phyloP scores from a whole-genome alignment of 2,329 filamentous ascomycete genomes.

The Pseudogymnoascus sp. region DNA sequence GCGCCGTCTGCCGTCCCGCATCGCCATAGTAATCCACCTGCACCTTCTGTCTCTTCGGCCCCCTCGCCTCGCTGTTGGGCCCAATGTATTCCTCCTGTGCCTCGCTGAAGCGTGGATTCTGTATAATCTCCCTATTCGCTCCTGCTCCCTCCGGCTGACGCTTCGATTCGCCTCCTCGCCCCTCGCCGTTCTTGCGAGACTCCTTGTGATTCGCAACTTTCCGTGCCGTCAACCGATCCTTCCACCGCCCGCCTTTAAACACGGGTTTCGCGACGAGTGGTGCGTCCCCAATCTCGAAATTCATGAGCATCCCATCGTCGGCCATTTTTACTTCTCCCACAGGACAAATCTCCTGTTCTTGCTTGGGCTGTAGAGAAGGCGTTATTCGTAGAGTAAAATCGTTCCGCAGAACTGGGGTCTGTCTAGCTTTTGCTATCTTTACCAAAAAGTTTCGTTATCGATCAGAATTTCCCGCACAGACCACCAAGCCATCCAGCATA shows the following conservation, averaged over 20 bases:
- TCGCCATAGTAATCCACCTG: constrained; percentile 18
- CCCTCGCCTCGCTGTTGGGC: constrained; percentile 17
- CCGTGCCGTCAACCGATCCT: constrained; percentile 75
- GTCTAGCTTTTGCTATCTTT: neutral
- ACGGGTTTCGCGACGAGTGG: constrained; percentile 52
- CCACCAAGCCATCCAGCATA: neutral
- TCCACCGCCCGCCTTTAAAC: constrained; percentile 90
- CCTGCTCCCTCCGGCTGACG: constrained; percentile 2
- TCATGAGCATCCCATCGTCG: constrained; percentile 90
- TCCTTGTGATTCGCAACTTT: constrained; percentile 51
- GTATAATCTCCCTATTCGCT: constrained; percentile 14
- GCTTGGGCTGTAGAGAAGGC: neutral
- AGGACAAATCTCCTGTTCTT: neutral
- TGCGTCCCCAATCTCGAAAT: constrained; percentile 70
- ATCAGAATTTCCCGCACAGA: constrained; percentile 14
- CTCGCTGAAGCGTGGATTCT: neutral
- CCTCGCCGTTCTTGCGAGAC: constrained; percentile 31
- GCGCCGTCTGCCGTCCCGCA: constrained; percentile 13
- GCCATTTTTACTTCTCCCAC: constrained; percentile 52
- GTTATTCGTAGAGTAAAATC: neutral
- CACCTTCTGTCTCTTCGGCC: constrained; percentile 39
- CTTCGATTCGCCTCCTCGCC: constrained; percentile 23
- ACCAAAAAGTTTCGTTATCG: constrained; percentile 16
- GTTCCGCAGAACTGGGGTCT: neutral
- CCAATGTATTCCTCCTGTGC: constrained; percentile 27